Evolutionary conservation across 345 rosid species (phyloP).

Genomic region (Punica granatum): DNA sequence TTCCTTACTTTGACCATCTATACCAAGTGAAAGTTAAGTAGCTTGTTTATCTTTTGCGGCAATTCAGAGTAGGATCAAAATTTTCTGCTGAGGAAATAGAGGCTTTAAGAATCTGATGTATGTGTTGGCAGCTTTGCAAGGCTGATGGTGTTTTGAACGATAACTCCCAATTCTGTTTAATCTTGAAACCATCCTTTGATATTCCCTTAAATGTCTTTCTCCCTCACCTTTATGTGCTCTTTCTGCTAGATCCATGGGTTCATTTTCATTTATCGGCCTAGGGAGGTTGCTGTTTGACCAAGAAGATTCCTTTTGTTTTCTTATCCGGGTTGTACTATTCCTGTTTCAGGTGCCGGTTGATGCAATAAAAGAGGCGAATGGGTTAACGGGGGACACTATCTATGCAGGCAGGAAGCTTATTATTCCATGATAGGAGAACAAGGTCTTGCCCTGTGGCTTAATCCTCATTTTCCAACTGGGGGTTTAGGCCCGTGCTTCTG

Average conservation of each 20-base stretch:
- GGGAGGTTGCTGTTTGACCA: neutral
- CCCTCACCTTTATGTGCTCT: neutral
- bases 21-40: neutral
- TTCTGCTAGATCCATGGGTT: neutral
- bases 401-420: slow-evolving; percentile 30
- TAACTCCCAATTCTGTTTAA: neutral
- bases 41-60: neutral
- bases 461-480: neutral
- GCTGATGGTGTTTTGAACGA: neutral
- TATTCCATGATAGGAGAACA: slow-evolving; percentile 17
- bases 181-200: neutral
- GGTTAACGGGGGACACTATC: slow-evolving; percentile 28
- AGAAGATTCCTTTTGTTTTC: neutral
- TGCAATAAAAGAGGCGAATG: slow-evolving; percentile 30
- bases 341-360: slow-evolving; percentile 20
- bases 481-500: neutral
- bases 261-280: neutral
- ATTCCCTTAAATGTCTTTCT: neutral
- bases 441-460: neutral
- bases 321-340: neutral
- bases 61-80: neutral
- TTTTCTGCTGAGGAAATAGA: neutral
- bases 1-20: neutral
- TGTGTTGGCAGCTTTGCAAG: neutral
- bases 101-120: too few species aligned